Evolutionary conservation across 164 flowering plant species (phyloP), one percentile per base, ranked within the genome.

Genomic region (Pachysandra terminalis): DNA sequence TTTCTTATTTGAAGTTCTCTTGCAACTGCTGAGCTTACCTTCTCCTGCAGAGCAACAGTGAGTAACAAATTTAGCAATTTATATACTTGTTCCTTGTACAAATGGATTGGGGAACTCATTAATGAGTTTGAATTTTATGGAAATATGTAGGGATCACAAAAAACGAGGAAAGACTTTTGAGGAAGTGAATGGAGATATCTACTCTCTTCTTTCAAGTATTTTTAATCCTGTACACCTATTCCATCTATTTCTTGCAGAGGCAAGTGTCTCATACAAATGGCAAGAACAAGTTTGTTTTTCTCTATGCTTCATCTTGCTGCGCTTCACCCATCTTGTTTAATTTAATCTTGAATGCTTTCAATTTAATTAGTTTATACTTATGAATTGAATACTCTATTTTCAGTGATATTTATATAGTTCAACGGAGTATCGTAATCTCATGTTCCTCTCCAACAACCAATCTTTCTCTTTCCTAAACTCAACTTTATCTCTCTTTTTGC

Each of bases 211-310:
- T 21, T 81, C 89, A 58, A 80, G 78, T 59, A 48, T 88, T 70
- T 87, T 95, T 40, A 79, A 86, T 71, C 99, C 97, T 17, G 26
- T 89, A 49, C 75, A 69, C 72, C 65, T 95, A 40, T 89, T 92
- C 73, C 88, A 85, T 79, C 64, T 87, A 56, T 92, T 95, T 78
- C 96, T 95, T 73, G 78, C 88, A 55, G 88, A 87, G 90, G 97
- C 73, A 72, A 79, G 76, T 69, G 45, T 53, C 22, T 2, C 15
- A 45, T 26, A 3, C 16, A 8, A 2, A 45, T 45, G 28, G 25
- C 19, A 26, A 24, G 7, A 24, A 12, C 13, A 45, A 21, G 21
- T 63, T 63, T n/a, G 14, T 15, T 67, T 19, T 69, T 23, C 40
- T 40, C 10, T 40, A 40, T n/a, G n/a, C n/a, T n/a, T n/a, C n/a